phyloP scores from a whole-genome alignment of 2,329 filamentous ascomycete genomes.

The Coniochaeta sp. region DNA sequence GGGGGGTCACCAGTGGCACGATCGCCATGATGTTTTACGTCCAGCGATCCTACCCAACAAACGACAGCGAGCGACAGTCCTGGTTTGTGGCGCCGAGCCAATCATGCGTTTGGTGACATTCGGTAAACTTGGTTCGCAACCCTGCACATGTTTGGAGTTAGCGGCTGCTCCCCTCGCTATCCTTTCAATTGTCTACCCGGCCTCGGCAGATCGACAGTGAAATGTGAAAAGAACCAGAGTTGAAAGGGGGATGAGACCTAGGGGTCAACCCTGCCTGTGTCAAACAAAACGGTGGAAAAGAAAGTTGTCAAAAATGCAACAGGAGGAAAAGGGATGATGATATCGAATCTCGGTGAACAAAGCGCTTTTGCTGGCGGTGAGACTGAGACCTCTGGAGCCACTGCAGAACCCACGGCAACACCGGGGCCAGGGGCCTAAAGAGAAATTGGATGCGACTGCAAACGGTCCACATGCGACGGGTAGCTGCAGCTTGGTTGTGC shows the following conservation, averaged over 20 bases:
- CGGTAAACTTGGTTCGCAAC: background rate
- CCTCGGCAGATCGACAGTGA: background rate
- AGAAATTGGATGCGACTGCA: background rate
- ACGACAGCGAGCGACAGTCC: background rate
- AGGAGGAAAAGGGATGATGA: background rate
- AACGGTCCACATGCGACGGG: background rate
- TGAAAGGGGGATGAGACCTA: background rate
- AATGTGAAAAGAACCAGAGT: background rate
- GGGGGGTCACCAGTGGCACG: background rate
- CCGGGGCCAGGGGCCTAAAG: background rate
- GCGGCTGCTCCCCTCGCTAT: background rate
- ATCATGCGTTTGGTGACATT: background rate
- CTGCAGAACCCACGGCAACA: background rate
- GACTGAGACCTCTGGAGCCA: background rate
- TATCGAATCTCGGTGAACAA: background rate
- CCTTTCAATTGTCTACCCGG: background rate
- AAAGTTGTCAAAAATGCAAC: background rate
- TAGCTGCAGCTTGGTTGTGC: background rate
- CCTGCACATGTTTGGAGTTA: background rate
- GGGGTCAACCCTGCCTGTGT: background rate
- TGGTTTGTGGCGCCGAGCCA: background rate
- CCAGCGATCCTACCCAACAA: background rate
- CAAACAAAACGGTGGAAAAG: background rate
- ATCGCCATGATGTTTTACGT: background rate
- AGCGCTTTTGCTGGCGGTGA: background rate